A percentile compares a stretch with the other conserved stretches of the same genome.
Evolutionary conservation across 768 basidiomycete genomes (phyloP).

Genomic region (Leccinum ochraceum): DNA sequence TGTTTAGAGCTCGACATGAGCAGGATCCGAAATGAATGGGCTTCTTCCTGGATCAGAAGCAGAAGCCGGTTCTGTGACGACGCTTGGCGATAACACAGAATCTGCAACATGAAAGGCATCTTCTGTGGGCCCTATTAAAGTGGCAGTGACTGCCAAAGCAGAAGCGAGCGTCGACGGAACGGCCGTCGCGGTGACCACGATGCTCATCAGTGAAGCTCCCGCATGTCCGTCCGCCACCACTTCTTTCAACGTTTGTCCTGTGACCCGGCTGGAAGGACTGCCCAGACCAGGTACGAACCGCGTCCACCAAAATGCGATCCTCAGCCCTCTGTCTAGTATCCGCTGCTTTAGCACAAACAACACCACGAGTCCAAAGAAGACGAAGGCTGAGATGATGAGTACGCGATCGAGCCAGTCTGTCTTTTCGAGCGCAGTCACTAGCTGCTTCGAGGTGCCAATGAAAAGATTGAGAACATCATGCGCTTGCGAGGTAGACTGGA

Average conservation of each 20-base stretch:
- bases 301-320: slow-evolving; percentile 89
- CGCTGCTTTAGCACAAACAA: slow-evolving; percentile 89
- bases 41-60: slow-evolving; percentile 1
- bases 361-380: slow-evolving; percentile 83
- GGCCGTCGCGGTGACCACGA: slow-evolving; percentile 3
- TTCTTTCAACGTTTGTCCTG: slow-evolving; percentile 8
- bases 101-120: neutral
- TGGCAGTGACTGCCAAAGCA: slow-evolving; percentile 8
- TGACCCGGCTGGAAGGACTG: slow-evolving; percentile 5
- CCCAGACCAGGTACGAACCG: slow-evolving; percentile 54
- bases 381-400: slow-evolving; percentile 75
- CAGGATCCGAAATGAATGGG: slow-evolving; percentile 2
- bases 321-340: slow-evolving; percentile 74
- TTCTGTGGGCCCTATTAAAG: neutral
- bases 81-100: slow-evolving; percentile 1
- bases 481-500: slow-evolving; percentile 70
- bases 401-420: slow-evolving; percentile 92
- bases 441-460: slow-evolving; percentile 76
- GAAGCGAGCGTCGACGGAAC: slow-evolving; percentile 16
- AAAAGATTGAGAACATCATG: slow-evolving; percentile 75
- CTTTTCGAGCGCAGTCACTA: slow-evolving; percentile 86
- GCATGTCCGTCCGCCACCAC: slow-evolving; percentile 1
- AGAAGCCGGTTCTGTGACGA: neutral
- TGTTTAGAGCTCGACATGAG: slow-evolving; percentile 21
- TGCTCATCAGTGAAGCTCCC: slow-evolving; percentile 9